Evolutionary conservation across 306 rosid species (phyloP).

Genomic region (Ziziphus jujuba): DNA sequence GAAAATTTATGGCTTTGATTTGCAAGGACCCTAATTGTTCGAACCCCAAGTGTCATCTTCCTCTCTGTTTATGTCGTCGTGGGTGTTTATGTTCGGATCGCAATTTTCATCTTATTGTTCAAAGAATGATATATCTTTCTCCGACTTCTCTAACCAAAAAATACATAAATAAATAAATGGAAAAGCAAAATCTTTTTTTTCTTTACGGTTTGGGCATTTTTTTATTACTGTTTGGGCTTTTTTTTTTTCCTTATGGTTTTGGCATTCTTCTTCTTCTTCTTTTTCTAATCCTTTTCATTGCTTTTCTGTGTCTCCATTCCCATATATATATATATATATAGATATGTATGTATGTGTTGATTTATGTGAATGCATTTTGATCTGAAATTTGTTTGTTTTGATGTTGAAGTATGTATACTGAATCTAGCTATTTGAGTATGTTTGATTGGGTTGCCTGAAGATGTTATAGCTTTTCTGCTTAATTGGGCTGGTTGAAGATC

Average conservation of each 20-base stretch:
- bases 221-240: neutral
- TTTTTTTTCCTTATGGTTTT: neutral
- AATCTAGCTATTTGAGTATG: neutral
- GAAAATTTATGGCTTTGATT: no score
- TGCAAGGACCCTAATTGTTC: no score
- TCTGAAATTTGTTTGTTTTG: neutral
- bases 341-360: neutral
- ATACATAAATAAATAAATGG: neutral
- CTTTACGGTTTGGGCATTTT: neutral
- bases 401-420: neutral
- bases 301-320: neutral
- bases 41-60: no score
- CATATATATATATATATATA: neutral
- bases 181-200: neutral
- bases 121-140: no score
- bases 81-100: no score
- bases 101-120: no score
- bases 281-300: neutral
- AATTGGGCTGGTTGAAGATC: constrained; percentile 5
- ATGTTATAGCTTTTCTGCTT: neutral
- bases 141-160: neutral
- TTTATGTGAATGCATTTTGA: neutral
- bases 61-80: no score
- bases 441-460: neutral
- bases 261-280: neutral